These are phyloP conservation scores for Fusarium beomiforme DNA, from an alignment of 2,329 filamentous ascomycete species.

Conservation along the genomic window DNA sequence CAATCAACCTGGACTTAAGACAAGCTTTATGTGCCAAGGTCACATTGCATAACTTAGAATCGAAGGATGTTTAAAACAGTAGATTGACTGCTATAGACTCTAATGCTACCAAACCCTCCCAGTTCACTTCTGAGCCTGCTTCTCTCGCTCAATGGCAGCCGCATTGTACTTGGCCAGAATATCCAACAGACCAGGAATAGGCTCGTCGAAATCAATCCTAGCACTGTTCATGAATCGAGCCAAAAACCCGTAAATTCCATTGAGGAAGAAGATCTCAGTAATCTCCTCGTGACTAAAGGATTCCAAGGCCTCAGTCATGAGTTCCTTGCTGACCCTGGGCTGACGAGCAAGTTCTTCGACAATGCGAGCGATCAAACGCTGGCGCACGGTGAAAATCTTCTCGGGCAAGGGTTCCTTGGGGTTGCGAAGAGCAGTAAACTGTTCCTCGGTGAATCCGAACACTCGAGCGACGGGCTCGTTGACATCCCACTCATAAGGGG, in stretches of 20 bases:
- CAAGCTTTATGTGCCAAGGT: not conserved
- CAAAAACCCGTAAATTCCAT: constrained; percentile 9
- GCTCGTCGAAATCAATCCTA: constrained; percentile 10
- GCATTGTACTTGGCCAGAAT: constrained; percentile 6
- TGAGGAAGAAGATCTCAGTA: constrained; percentile 2
- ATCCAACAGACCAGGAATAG: constrained; percentile 4
- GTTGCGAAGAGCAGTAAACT: constrained; percentile 1
- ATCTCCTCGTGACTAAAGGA: constrained; percentile 2
- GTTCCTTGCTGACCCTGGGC: not conserved
- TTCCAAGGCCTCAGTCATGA: not conserved
- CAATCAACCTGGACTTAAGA: too few relatives aligned
- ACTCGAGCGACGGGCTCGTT: constrained; percentile 10
- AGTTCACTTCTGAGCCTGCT: not conserved
- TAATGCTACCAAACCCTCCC: accelerated
- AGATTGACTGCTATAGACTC: accelerated
- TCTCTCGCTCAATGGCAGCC: not conserved
- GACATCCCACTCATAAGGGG: constrained; percentile 17
- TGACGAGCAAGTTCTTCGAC: not conserved
- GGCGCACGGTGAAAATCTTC: not conserved
- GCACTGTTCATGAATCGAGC: constrained; percentile 10
- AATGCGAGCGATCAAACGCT: constrained; percentile 4
- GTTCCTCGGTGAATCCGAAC: constrained; percentile 3
- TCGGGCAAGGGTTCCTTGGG: not conserved
- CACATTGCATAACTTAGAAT: too few relatives aligned
- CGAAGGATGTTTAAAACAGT: accelerated